Evolutionary conservation across 345 rosid species (phyloP).

Genomic region (Salix viminalis): DNA sequence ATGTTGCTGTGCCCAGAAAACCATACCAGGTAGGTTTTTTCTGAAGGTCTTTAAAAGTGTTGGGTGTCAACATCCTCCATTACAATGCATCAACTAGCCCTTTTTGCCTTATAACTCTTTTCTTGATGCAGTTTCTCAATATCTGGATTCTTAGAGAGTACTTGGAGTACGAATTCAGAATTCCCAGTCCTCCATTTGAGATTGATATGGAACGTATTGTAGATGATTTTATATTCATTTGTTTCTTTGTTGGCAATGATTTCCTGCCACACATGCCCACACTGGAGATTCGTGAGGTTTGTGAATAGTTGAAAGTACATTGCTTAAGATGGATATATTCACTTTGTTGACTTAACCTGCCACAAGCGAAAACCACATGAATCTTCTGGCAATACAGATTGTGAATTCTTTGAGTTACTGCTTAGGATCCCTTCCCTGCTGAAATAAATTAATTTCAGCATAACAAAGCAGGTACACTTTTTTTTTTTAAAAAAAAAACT

Average conservation of each 20-base stretch:
- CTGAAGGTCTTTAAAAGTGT: background rate
- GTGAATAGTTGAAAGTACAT: constrained; percentile 12
- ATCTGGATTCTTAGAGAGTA: constrained; percentile 94
- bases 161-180: constrained; percentile 73
- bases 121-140: constrained; percentile 66
- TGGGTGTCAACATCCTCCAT: background rate
- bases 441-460: background rate
- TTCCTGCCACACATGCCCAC: constrained; percentile 99
- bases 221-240: constrained; percentile 94
- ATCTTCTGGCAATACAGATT: background rate
- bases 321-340: background rate
- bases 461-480: background rate
- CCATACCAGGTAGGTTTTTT: constrained; percentile 73
- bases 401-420: background rate
- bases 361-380: background rate
- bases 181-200: constrained; percentile 44
- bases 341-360: background rate
- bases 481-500: background rate
- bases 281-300: constrained; percentile 93
- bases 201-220: constrained; percentile 65
- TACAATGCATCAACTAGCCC: background rate
- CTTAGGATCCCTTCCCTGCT: background rate
- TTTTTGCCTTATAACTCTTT: background rate
- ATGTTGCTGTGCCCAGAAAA: constrained; percentile 49
- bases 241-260: constrained; percentile 98